Conservation (phyloP, 1,284 basidiomycete species). For the Melampsora larici-populina region DNA sequence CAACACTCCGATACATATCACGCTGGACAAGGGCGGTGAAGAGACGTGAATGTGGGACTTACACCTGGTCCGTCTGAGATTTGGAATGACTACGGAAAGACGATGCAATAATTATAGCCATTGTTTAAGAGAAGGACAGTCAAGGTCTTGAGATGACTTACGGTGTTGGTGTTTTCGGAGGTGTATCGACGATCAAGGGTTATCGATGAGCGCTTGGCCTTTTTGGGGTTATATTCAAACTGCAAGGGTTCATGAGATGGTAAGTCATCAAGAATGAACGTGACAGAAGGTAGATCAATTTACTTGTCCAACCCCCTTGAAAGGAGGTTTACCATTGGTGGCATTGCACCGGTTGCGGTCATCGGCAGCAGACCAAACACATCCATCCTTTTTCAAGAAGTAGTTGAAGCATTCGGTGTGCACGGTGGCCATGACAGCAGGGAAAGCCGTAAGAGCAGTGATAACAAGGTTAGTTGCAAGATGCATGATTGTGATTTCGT, state of each 20-base stretch:
- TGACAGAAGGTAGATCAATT: background rate
- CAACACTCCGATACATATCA: background rate
- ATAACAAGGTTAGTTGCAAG: no score
- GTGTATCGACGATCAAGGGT: background rate
- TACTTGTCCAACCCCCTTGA: background rate
- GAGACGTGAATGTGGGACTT: background rate
- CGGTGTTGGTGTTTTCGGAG: background rate
- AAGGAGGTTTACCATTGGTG: background rate
- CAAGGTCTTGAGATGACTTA: background rate
- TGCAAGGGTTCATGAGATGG: no score
- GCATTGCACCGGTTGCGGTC: background rate
- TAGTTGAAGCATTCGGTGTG: conserved; percentile 2
- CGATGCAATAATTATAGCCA: background rate
- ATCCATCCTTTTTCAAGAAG: background rate
- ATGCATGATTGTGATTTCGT: no score
- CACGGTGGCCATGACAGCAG: conserved; percentile 1
- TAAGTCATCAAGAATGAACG: no score
- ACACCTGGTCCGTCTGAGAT: background rate
- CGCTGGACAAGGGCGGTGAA: background rate
- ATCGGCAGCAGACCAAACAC: conserved; percentile 3
- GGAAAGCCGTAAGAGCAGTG: background rate
- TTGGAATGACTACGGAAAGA: background rate
- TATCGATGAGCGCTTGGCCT: no score
- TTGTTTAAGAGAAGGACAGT: background rate
- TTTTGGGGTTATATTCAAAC: no score